phyloP scores from a whole-genome alignment of 2,329 filamentous ascomycete genomes.

The Colletotrichum sansevieriae region DNA sequence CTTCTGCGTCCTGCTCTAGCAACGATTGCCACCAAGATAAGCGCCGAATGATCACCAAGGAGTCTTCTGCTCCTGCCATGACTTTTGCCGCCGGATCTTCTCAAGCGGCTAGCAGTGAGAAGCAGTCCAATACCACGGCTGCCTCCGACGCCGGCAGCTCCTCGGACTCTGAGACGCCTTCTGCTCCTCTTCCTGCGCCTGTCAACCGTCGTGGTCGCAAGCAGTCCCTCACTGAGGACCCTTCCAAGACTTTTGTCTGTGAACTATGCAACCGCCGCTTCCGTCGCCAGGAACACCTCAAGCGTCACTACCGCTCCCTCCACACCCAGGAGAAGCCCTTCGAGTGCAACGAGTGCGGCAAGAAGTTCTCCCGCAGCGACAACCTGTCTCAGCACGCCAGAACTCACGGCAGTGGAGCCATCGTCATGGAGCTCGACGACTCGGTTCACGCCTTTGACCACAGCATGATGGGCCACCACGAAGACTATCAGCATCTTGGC shows the following conservation, averaged over 20 bases:
- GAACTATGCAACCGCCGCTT: slow-evolving; percentile 96
- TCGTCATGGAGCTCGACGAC: slow-evolving; percentile 90
- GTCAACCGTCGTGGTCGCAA: slow-evolving; percentile 95
- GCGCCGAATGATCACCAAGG: slow-evolving; percentile 65
- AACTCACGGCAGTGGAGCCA: slow-evolving; percentile 90
- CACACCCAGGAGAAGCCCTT: slow-evolving; percentile 99
- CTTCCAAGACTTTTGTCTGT: slow-evolving; percentile 98
- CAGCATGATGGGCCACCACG: slow-evolving; percentile 57
- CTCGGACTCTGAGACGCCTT: slow-evolving; percentile 59
- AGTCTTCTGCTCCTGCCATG: slow-evolving; percentile 56
- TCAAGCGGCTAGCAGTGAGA: slow-evolving; percentile 49
- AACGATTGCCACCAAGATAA: slow-evolving; percentile 67
- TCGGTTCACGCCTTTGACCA: slow-evolving; percentile 59
- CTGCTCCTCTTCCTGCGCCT: slow-evolving; percentile 64
- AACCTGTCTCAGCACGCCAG: slow-evolving; percentile 96
- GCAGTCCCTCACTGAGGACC: slow-evolving; percentile 97
- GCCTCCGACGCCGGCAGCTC: slow-evolving; percentile 53
- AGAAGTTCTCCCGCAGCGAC: slow-evolving; percentile 98
- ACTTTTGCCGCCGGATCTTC: slow-evolving; percentile 56
- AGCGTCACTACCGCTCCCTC: slow-evolving; percentile 97
- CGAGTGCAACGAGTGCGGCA: slow-evolving; percentile 96
- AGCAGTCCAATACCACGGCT: slow-evolving; percentile 52
- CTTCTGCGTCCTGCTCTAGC: slow-evolving; percentile 66
- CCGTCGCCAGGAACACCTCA: slow-evolving; percentile 97
- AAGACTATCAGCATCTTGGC: slow-evolving; percentile 78